Conservation (phyloP, 352 stramenopile species). For the Globisporangium cylindrosporum region DNA sequence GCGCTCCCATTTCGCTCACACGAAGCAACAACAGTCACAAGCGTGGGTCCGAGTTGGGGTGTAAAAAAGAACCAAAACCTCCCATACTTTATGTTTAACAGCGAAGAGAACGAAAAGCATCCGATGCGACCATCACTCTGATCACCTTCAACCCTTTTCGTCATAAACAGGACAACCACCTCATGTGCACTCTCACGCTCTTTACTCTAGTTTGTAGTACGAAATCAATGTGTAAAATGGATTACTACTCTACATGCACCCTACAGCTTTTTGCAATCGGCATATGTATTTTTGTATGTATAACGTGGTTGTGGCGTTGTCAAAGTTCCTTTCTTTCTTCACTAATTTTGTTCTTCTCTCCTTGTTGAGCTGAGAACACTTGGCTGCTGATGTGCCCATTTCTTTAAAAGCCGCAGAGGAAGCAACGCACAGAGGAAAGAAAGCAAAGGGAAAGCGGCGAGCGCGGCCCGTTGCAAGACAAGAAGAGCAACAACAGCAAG, state of each 20-base stretch:
- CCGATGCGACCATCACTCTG: conserved; percentile 13
- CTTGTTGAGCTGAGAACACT: conserved; percentile 6
- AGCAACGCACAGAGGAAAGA: background rate
- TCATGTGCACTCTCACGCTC: background rate
- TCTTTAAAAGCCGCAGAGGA: conserved; percentile 14
- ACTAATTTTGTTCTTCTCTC: conserved; percentile 6
- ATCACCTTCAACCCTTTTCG: conserved; percentile 17
- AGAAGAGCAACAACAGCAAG: background rate
- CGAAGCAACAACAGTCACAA: background rate
- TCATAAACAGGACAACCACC: conserved; percentile 11
- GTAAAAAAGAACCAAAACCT: background rate
- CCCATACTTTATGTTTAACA: conserved; percentile 8
- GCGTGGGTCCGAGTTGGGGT: background rate
- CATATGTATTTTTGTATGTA: conserved; percentile 7
- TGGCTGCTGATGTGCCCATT: conserved; percentile 7
- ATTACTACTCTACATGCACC: background rate
- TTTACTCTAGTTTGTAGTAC: background rate
- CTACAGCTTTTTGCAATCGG: background rate
- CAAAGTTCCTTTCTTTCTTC: conserved; percentile 6
- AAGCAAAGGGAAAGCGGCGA: background rate
- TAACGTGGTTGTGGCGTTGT: conserved; percentile 8
- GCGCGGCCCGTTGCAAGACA: background rate
- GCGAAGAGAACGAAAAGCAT: conserved; percentile 1
- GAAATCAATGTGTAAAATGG: background rate
- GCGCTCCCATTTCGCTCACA: background rate